A percentile compares a stretch with the other conserved stretches of the same genome.
phyloP scores from a whole-genome alignment of 2,329 filamentous ascomycete species.

The Neonectria hederae region DNA sequence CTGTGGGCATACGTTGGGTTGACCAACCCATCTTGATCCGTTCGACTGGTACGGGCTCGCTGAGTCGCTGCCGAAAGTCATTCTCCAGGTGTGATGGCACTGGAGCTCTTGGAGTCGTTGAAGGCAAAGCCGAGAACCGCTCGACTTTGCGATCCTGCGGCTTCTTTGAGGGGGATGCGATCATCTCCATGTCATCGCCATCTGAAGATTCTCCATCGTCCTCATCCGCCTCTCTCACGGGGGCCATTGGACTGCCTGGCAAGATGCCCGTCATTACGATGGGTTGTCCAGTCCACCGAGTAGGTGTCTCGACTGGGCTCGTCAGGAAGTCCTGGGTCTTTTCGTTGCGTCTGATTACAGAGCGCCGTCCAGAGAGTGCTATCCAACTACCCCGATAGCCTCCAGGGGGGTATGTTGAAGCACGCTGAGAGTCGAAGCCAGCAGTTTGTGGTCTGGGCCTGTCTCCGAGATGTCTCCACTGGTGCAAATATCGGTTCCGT shows the following conservation, averaged over 20 bases:
- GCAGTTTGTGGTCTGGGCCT: constrained; percentile 22
- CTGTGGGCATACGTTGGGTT: constrained; percentile 16
- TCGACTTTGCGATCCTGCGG: constrained; percentile 32
- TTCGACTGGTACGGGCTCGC: constrained; percentile 10
- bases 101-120: constrained; percentile 55
- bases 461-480: constrained; percentile 43
- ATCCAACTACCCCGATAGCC: constrained; percentile 40
- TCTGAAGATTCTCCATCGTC: constrained; percentile 37
- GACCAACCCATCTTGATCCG: constrained; percentile 3
- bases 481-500: constrained; percentile 43
- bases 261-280: constrained; percentile 48
- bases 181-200: constrained; percentile 35
- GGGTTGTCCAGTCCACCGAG: constrained; percentile 56
- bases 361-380: constrained; percentile 39
- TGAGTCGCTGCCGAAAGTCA: constrained; percentile 42
- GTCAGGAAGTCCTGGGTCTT: constrained; percentile 31
- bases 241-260: constrained; percentile 42
- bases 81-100: constrained; percentile 55
- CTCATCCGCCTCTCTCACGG: constrained; percentile 46
- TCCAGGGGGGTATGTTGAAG: constrained; percentile 23
- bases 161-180: constrained; percentile 34
- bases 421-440: constrained; percentile 22
- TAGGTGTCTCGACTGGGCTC: constrained; percentile 53
- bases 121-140: constrained; percentile 42
- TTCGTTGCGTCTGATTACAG: constrained; percentile 36